Evolutionary conservation across 345 rosid species (phyloP), one percentile per base, ranked within the genome.

Genomic region (Ailanthus altissimus): DNA sequence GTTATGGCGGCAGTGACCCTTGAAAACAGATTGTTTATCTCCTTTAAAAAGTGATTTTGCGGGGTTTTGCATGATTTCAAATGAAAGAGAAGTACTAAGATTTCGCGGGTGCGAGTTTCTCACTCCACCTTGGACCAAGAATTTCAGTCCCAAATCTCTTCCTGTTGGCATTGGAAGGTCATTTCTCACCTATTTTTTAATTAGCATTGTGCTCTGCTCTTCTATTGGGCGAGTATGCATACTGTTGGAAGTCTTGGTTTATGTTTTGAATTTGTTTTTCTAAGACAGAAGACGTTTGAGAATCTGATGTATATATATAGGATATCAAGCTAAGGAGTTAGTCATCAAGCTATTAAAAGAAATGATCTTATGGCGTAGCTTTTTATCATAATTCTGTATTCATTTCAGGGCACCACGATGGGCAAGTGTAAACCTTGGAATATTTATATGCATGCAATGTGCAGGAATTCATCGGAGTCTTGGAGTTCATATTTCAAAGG

Each of bases 371-470:
- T 5, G 18, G 5, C 23, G 20, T 20, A 38, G n/a, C 63, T 11
- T 71, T 40, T 51, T 10, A n/a, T 56, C 26, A 56, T 54, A 36
- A 23, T 7, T 23, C 6, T n/a, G n/a, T 50, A 15, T 51, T 54
- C 26, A 40, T 20, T 63, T 63, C 86, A 92, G 98, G 84, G 97
- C 83, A 64, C 97, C 98, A 56, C 79, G 97, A 78, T 93, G 99
- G 99, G 98, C 98, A 36, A 93, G 98, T 73, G 98, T 96, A 75
- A 96, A 96, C 83, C 89, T 96, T 23, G 98, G 99, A 68, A 89
- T 96, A 84, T 92, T 96, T 83, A 96, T 96, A 72, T 96, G 98
- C 87, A 84, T 96, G 94, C 98, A 92, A 63, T 93, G 99, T 69
- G 92, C 99, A 36, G 99, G 99, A 65, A 72, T 89, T 66, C 98